Percentiles rank a stretch among this genome's conserved stretches.
Evolutionary conservation across 2,329 filamentous ascomycete genomes (phyloP).

Genomic region (Aspergillus terreus): DNA sequence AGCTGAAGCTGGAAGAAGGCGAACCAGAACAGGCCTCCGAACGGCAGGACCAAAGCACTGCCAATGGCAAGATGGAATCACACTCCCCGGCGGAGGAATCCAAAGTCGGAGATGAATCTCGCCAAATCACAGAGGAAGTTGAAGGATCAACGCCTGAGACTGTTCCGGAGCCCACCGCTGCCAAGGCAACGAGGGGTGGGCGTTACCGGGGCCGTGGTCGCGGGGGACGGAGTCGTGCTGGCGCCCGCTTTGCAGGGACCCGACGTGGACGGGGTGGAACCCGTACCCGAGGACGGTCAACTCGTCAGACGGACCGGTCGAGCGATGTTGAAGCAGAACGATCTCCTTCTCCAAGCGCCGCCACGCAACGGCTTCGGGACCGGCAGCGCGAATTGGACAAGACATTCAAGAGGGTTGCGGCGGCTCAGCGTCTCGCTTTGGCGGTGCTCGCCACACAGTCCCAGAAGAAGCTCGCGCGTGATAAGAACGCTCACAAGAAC

Average conservation of each 20-base stretch:
- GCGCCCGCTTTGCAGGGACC: slow-evolving; percentile 16
- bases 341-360: slow-evolving; percentile 34
- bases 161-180: slow-evolving; percentile 14
- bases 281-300: slow-evolving; percentile 21
- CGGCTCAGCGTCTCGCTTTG: slow-evolving; percentile 39
- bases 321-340: slow-evolving; percentile 29
- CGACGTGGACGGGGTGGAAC: slow-evolving; percentile 27
- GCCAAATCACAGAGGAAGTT: slow-evolving; percentile 22
- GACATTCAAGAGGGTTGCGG: slow-evolving; percentile 40
- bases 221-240: slow-evolving; percentile 29
- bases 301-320: slow-evolving; percentile 23
- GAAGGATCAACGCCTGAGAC: slow-evolving; percentile 18
- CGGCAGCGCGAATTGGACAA: slow-evolving; percentile 42
- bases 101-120: slow-evolving; percentile 13
- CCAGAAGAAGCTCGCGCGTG: slow-evolving; percentile 35
- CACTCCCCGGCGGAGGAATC: slow-evolving; percentile 16
- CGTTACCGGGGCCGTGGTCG: slow-evolving; percentile 32
- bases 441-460: slow-evolving; percentile 37
- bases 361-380: slow-evolving; percentile 36
- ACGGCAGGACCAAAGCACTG: slow-evolving; percentile 21
- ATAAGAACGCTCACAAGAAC: slow-evolving; percentile 39
- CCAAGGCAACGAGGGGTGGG: slow-evolving; percentile 26
- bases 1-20: slow-evolving; percentile 28
- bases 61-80: slow-evolving; percentile 16
- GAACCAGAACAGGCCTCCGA: slow-evolving; percentile 20